Percentiles rank a stretch among this genome's conserved stretches.
Evolutionary conservation across 257 asterid species (phyloP).

Genomic region (Capsicum baccatum): DNA sequence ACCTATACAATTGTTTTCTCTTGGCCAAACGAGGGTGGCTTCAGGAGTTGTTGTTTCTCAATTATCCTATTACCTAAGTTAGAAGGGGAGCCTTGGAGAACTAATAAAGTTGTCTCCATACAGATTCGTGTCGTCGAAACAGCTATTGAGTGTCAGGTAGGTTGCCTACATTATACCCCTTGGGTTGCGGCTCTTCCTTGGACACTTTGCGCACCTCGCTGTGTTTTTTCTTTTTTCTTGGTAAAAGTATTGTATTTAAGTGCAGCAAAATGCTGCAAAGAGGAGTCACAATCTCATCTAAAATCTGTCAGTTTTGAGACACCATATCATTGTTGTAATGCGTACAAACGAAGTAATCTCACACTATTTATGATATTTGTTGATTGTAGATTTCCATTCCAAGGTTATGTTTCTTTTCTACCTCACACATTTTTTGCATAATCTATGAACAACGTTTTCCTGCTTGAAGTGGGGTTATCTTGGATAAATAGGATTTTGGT

Average conservation of each 20-base stretch:
- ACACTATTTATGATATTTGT: constrained; percentile 1
- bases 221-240: neutral
- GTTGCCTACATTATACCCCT: neutral
- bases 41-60: neutral
- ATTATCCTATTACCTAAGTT: neutral
- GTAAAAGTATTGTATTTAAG: neutral
- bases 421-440: neutral
- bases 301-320: neutral
- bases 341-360: neutral
- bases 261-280: constrained; percentile 11
- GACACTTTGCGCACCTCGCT: neutral
- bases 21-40: neutral
- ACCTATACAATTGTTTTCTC: constrained; percentile 8
- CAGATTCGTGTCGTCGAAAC: neutral
- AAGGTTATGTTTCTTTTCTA: neutral
- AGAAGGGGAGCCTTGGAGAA: neutral
- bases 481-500: too few species aligned
- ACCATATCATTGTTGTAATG: neutral
- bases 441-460: neutral
- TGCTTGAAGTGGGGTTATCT: neutral
- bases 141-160: neutral
- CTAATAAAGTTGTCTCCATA: neutral
- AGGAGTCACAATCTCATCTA: neutral
- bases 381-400: neutral
- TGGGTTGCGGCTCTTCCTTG: neutral